Evolutionary conservation across 257 asterid species (phyloP), one percentile per base, ranked within the genome.

Genomic region (Jasminum sambac): DNA sequence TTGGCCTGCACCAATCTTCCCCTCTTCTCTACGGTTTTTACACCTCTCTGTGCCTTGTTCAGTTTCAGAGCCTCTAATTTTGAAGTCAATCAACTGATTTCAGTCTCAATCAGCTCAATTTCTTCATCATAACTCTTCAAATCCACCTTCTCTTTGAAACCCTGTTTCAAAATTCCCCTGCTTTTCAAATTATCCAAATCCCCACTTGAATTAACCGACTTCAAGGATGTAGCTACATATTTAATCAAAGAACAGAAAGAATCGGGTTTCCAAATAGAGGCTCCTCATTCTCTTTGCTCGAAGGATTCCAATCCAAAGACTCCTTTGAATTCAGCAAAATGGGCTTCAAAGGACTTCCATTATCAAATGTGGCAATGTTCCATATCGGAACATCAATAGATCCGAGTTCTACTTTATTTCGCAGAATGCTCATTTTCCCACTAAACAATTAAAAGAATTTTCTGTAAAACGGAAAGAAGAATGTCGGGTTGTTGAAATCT

Each of bases 351-450:
- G 93, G 84, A 43, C 93, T 85, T 0, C 90, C 95, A 41, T 86
- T 85, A 71, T 90, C 96, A 67, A 91, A 94, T 9, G 96, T 96
- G 2, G 96, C 99, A 60, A 91, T 94, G 79, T 91, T 81, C 99
- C 99, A 94, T 63, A 94, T 78, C 78, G 89, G 98, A 58, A 88
- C 72, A 78, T 90, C 96, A 8, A 81, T 76, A 39, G 91, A 68
- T 67, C 80, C 81, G 78, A 76, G 40, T 72, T 76, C 75, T 74
- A 80, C 87, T 61, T 81, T 79, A 61, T 79, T 67, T 58, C 67
- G 90, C 64, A 82, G 19, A 42, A 79, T 83, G 68, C 97, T 87
- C 91, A 78, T 83, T 52, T 83, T 81, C 26, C 67, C 73, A 21
- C 36, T 16, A 70, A 14, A 52, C 76, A 76, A 83, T 24, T 40